A percentile compares a stretch with the other conserved stretches of the same genome.
Conservation (phyloP, 495 filamentous ascomycete genomes). For the Cairneyella variabilis region DNA sequence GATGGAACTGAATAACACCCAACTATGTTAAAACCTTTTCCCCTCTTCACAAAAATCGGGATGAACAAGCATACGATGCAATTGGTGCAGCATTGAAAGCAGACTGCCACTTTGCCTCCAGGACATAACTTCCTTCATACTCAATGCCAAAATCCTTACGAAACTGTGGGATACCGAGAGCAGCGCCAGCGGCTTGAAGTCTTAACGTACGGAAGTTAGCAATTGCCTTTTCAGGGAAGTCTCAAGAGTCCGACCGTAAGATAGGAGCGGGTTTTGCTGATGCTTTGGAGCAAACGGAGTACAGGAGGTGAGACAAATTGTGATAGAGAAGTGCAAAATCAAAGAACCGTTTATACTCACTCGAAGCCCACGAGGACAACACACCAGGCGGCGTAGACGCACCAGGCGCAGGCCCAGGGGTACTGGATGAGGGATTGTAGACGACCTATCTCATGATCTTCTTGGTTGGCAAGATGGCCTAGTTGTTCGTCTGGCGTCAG, state of each 20-base stretch:
- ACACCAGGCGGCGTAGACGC: conserved; percentile 25
- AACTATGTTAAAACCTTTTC: background rate
- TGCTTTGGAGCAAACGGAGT: too few species aligned
- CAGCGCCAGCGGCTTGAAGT: conserved; percentile 28
- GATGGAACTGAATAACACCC: conserved; percentile 3
- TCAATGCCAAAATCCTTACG: conserved; percentile 29
- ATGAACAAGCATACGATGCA: conserved; percentile 7
- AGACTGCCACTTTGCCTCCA: conserved; percentile 30
- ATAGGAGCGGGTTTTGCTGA: too few species aligned
- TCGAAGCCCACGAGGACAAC: conserved; percentile 29
- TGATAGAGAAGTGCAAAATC: too few species aligned
- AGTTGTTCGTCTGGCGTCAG: too few species aligned
- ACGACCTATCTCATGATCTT: conserved; percentile 15
- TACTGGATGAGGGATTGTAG: conserved; percentile 9
- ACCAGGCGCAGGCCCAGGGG: conserved; percentile 13
- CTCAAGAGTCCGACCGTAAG: too few species aligned
- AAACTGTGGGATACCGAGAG: conserved; percentile 30
- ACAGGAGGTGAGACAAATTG: too few species aligned
- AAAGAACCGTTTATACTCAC: too few species aligned
- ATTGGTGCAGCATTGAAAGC: conserved; percentile 27
- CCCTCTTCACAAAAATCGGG: background rate
- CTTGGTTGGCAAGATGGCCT: conserved; percentile 14
- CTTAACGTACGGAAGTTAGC: too few species aligned
- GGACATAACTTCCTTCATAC: conserved; percentile 25
- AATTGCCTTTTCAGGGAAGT: too few species aligned